Percentiles rank a stretch among this genome's conserved stretches.
Evolutionary conservation across 1,139 yeast genomes (phyloP).

Genomic region (Geotrichum siamense): DNA sequence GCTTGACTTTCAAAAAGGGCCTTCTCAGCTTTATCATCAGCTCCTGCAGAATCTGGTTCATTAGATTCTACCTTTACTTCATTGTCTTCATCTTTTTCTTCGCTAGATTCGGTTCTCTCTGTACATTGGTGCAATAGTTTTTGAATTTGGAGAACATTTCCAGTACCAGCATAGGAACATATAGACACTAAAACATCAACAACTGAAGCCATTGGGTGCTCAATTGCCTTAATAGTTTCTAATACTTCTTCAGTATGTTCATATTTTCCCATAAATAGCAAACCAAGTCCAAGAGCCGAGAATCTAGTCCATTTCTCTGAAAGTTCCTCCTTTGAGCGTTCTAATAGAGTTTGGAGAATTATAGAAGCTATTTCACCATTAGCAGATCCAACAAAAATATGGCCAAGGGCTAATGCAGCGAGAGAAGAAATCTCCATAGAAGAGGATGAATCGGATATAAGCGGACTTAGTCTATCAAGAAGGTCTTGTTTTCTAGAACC

Average conservation of each 20-base stretch:
- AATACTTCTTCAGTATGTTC: conserved; percentile 93
- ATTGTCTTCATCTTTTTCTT: conserved; percentile 41
- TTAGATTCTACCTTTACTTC: conserved; percentile 27
- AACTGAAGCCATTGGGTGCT: conserved; percentile 86
- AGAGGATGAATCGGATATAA: conserved; percentile 70
- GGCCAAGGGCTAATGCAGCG: conserved; percentile 90
- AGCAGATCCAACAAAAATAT: conserved; percentile 91
- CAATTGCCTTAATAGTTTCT: conserved; percentile 91
- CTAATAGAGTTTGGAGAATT: conserved; percentile 81
- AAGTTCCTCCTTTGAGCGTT: conserved; percentile 70
- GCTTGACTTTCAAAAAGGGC: conserved; percentile 47
- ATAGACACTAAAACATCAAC: conserved; percentile 85
- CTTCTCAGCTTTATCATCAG: conserved; percentile 36
- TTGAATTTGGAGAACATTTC: conserved; percentile 93
- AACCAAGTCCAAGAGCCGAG: conserved; percentile 86
- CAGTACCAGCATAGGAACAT: conserved; percentile 96
- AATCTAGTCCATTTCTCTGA: conserved; percentile 83
- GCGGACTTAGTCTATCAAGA: conserved; percentile 68
- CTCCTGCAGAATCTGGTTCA: conserved; percentile 23
- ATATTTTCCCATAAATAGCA: conserved; percentile 87
- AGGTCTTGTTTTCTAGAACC: conserved; percentile 89
- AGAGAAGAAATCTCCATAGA: conserved; percentile 75
- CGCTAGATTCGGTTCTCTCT: conserved; percentile 41
- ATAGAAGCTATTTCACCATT: conserved; percentile 91
- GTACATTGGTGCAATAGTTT: conserved; percentile 84